These are phyloP conservation scores for Microthlaspi erraticum DNA, from an alignment of 345 rosid genomes.

Conservation along the genomic window DNA sequence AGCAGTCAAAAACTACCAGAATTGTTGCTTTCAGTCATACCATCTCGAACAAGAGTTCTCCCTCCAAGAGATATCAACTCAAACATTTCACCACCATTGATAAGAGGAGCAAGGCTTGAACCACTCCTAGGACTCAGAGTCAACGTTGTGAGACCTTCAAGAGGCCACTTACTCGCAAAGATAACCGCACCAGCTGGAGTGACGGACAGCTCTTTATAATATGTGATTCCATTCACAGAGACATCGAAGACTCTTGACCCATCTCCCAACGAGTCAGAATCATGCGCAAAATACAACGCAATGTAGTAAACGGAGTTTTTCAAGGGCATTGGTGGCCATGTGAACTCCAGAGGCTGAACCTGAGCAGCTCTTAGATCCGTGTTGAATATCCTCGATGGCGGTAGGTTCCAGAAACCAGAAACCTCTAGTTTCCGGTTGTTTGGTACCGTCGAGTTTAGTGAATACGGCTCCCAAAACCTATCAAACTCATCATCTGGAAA, in stretches of 20 bases:
- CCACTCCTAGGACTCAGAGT: constrained; percentile 60
- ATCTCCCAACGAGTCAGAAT: constrained; percentile 42
- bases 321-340: constrained; percentile 70
- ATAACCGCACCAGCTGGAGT: constrained; percentile 63
- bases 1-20: neutral
- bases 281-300: constrained; percentile 84
- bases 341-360: constrained; percentile 57
- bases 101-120: constrained; percentile 61
- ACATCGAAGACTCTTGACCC: constrained; percentile 61
- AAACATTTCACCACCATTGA: constrained; percentile 88
- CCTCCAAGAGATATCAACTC: constrained; percentile 55
- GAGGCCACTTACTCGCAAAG: constrained; percentile 75
- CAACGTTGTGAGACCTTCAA: constrained; percentile 61
- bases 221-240: constrained; percentile 60
- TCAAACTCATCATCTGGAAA: constrained; percentile 83
- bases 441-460: constrained; percentile 41
- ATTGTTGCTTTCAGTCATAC: constrained; percentile 48
- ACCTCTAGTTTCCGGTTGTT: constrained; percentile 58
- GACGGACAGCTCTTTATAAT: constrained; percentile 64
- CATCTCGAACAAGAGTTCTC: constrained; percentile 83
- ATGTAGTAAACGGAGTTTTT: constrained; percentile 55
- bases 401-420: constrained; percentile 92
- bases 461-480: constrained; percentile 80
- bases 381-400: constrained; percentile 78
- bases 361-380: constrained; percentile 54